Conservation (phyloP, 202 grass and related monocot species). For the Digitaria exilis region DNA sequence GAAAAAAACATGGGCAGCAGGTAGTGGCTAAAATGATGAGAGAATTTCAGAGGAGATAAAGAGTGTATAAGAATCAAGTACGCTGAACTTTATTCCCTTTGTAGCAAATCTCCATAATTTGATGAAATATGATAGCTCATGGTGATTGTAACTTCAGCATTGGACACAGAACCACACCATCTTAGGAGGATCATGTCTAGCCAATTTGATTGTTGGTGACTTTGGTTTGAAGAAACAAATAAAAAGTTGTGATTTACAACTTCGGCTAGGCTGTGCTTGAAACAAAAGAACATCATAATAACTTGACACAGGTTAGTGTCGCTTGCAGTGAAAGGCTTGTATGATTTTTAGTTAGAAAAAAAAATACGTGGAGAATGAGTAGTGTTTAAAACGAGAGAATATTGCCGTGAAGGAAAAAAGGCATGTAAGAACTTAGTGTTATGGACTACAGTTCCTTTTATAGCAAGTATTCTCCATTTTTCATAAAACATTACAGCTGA, state of each 20-base stretch:
- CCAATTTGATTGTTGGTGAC: background rate
- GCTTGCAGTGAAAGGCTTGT: background rate
- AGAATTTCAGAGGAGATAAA: conserved; percentile 14
- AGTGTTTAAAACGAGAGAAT: background rate
- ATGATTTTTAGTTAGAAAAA: conserved; percentile 7
- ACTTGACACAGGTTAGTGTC: background rate
- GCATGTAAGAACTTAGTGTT: background rate
- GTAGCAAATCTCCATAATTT: background rate
- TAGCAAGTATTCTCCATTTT: background rate
- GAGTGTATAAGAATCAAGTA: background rate
- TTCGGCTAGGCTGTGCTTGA: background rate
- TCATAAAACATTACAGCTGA: background rate
- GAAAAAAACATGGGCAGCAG: background rate
- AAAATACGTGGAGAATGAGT: background rate
- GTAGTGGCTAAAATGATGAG: background rate
- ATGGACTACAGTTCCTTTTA: background rate
- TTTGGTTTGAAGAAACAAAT: background rate
- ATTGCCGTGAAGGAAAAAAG: background rate
- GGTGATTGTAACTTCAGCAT: background rate
- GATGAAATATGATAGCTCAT: background rate
- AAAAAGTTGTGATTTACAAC: background rate
- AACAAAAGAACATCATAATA: background rate
- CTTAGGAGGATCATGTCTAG: background rate
- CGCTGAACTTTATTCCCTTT: background rate
- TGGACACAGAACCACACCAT: background rate